Evolutionary conservation across 768 basidiomycete genomes (phyloP).

Genomic region (Boletus rubescentipes): DNA sequence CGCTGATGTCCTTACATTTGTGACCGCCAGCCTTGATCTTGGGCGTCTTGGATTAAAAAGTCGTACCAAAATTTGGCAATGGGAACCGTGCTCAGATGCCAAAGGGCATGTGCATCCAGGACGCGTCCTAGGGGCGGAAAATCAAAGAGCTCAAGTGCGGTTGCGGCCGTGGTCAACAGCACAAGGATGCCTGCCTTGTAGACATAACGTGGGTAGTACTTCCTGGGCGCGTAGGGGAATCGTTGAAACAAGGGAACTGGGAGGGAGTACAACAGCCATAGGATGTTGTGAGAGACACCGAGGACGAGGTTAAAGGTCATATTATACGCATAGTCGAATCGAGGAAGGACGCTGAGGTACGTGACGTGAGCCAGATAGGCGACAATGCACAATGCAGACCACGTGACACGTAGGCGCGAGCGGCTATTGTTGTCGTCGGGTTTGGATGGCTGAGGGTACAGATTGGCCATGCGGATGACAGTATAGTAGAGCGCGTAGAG

Average conservation of each 20-base stretch:
- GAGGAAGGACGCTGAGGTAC: conserved; percentile 72
- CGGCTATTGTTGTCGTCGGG: conserved; percentile 20
- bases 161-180: conserved; percentile 68
- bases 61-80: conserved; percentile 81
- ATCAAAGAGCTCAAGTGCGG: conserved; percentile 83
- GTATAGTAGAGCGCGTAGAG: conserved; percentile 78
- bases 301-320: conserved; percentile 78
- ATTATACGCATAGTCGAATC: conserved; percentile 95
- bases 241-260: conserved; percentile 48
- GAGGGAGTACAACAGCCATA: conserved; percentile 79
- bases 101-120: conserved; percentile 89
- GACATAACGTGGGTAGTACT: conserved; percentile 58
- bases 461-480: conserved; percentile 70
- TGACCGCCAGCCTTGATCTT: conserved; percentile 66
- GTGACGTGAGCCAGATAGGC: conserved; percentile 69
- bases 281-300: conserved; percentile 73
- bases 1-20: conserved; percentile 26
- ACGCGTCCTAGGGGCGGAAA: conserved; percentile 77
- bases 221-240: conserved; percentile 52
- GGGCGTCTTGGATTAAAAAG: conserved; percentile 75
- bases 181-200: conserved; percentile 61
- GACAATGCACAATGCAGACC: conserved; percentile 54
- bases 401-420: conserved; percentile 28
- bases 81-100: conserved; percentile 86
- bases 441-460: conserved; percentile 51